Percentiles rank a stretch among this genome's conserved stretches.
Evolutionary conservation across 139 green algal genomes (phyloP).

Genomic region (Limnomonas spitsbergensis): DNA sequence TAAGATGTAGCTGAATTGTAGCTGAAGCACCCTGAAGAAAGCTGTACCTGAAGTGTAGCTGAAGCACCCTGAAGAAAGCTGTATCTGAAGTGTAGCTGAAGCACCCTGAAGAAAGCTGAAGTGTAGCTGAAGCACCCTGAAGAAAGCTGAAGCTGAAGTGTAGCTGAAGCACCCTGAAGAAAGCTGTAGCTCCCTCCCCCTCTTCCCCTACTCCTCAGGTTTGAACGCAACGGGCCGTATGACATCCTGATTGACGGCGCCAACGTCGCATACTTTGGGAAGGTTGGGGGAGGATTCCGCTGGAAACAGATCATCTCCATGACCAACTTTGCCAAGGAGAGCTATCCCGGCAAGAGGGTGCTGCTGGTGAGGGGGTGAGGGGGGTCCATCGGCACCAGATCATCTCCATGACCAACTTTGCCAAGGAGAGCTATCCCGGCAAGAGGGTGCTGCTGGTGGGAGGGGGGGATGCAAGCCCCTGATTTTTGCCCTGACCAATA

Average conservation of each 20-base stretch:
- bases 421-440: slow-evolving; percentile 19
- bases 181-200: too few species aligned
- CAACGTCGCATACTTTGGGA: slow-evolving; percentile 82
- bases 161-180: too few species aligned
- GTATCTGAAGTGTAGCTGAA: too few species aligned
- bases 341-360: slow-evolving; percentile 38
- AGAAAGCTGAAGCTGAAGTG: too few species aligned
- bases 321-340: slow-evolving; percentile 7
- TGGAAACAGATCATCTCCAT: slow-evolving; percentile 69
- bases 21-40: too few species aligned
- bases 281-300: slow-evolving; percentile 62
- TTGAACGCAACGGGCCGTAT: slow-evolving; percentile 70
- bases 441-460: slow-evolving; percentile 61
- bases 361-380: slow-evolving; percentile 60
- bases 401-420: slow-evolving; percentile 25
- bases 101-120: too few species aligned
- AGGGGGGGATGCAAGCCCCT: slow-evolving; percentile 35
- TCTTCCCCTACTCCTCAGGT: too few species aligned
- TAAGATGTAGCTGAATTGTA: too few species aligned
- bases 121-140: too few species aligned
- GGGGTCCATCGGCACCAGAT: slow-evolving; percentile 72
- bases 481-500: slow-evolving; percentile 44
- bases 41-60: too few species aligned
- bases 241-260: slow-evolving; percentile 76
- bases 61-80: too few species aligned